Conservation (phyloP, 2,329 filamentous ascomycete species). For the Bertia moriformis region DNA sequence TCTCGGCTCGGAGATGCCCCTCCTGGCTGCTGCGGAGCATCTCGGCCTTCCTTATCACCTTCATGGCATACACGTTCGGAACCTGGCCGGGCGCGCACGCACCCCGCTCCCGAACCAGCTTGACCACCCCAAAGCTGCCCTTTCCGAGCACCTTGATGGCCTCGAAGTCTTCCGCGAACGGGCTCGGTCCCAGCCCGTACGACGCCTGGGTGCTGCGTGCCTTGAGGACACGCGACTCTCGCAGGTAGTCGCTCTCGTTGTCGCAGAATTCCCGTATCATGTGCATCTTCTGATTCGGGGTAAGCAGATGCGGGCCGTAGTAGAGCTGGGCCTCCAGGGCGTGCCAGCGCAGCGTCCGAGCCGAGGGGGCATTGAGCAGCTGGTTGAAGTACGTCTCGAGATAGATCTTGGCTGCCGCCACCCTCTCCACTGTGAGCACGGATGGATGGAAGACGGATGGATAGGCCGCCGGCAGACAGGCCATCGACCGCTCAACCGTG, state of each 20-base stretch:
- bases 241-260: not conserved
- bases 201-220: not conserved
- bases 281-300: not conserved
- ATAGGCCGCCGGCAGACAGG: no score
- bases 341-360: constrained; percentile 44
- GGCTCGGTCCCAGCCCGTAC: not conserved
- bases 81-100: no score
- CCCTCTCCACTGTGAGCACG: not conserved
- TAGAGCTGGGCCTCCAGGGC: constrained; percentile 52
- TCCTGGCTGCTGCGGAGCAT: constrained; percentile 89
- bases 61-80: constrained; percentile 86
- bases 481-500: not conserved
- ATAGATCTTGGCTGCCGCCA: not conserved
- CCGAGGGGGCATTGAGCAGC: constrained; percentile 39
- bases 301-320: no score
- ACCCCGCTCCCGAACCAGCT: constrained; percentile 69
- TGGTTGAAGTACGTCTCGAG: constrained; percentile 9
- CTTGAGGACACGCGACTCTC: not conserved
- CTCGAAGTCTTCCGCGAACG: constrained; percentile 62
- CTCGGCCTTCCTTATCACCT: constrained; percentile 83
- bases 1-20: constrained; percentile 76
- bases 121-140: constrained; percentile 86
- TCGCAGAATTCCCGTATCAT: not conserved
- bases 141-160: constrained; percentile 75
- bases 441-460: constrained; percentile 58